Conservation (phyloP, 768 basidiomycete genomes). For the Tricholomella constricta region DNA sequence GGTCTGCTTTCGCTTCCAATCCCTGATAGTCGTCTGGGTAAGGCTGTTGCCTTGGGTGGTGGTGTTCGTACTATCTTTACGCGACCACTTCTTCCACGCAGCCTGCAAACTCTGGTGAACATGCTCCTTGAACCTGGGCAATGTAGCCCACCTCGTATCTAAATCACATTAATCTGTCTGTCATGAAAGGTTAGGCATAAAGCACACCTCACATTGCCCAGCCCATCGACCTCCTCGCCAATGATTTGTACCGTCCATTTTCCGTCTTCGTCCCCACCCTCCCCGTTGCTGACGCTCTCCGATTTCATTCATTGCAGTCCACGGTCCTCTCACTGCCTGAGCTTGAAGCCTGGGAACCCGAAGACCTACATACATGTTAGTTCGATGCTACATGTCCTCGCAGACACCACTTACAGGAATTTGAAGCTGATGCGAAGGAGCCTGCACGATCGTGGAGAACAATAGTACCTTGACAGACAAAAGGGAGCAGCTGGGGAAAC, state of each 20-base stretch:
- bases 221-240: conserved; percentile 40
- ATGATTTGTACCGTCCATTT: conserved; percentile 37
- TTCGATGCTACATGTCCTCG: too few species aligned
- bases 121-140: too few species aligned
- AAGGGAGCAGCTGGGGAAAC: too few species aligned
- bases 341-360: background rate
- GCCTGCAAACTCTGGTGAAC: conserved; percentile 35
- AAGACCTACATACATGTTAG: background rate
- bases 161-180: background rate
- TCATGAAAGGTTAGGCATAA: background rate
- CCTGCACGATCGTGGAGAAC: too few species aligned
- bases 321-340: background rate
- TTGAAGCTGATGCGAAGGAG: too few species aligned
- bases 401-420: too few species aligned
- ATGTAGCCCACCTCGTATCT: conserved; percentile 33
- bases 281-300: conserved; percentile 29
- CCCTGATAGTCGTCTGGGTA: conserved; percentile 15
- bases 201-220: conserved; percentile 33
- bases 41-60: conserved; percentile 50
- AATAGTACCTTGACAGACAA: too few species aligned
- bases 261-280: conserved; percentile 27
- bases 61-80: conserved; percentile 52
- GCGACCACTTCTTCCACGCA: conserved; percentile 53
- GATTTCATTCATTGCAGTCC: conserved; percentile 19
- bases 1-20: conserved; percentile 37